A percentile compares a stretch with the other conserved stretches of the same genome.
These are phyloP conservation scores for Nicotiana undulata DNA, from an alignment of 257 asterid genomes.

Conservation along the genomic window DNA sequence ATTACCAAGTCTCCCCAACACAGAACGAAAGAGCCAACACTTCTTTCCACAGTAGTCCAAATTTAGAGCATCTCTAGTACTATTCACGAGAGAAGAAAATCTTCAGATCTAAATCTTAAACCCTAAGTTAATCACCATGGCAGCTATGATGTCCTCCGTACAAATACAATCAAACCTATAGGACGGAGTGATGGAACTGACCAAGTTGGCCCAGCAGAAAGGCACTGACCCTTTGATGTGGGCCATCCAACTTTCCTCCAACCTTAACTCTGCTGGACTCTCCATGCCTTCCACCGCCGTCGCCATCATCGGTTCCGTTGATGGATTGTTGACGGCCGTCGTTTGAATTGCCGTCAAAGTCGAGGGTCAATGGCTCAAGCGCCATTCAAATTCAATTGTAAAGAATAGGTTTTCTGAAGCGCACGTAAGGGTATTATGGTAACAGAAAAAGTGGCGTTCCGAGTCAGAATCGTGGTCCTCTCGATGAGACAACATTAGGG, in stretches of 20 bases:
- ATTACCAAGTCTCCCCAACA: not conserved
- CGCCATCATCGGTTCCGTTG: constrained; percentile 35
- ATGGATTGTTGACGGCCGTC: too few species aligned
- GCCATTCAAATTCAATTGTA: too few species aligned
- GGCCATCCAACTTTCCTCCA: constrained; percentile 64
- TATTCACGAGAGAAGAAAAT: not conserved
- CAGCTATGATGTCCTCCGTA: constrained; percentile 15
- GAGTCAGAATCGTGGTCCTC: too few species aligned
- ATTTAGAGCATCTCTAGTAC: not conserved
- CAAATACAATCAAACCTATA: constrained; percentile 20
- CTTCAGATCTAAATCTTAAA: not conserved
- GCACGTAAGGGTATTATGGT: too few species aligned
- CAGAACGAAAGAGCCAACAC: not conserved
- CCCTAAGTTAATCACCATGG: constrained; percentile 17
- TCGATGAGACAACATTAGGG: too few species aligned
- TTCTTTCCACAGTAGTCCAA: not conserved
- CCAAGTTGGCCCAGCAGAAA: constrained; percentile 67
- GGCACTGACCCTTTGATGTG: constrained; percentile 75
- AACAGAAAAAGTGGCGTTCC: too few species aligned
- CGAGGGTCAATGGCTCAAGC: too few species aligned
- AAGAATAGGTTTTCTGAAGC: too few species aligned
- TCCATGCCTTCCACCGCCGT: constrained; percentile 71
- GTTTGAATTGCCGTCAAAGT: too few species aligned
- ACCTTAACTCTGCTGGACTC: constrained; percentile 48
- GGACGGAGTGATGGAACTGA: constrained; percentile 65